Evolutionary conservation across 2,329 filamentous ascomycete species (phyloP), one percentile per base, ranked within the genome.

Genomic region (Ophiostoma himal-ulmi): DNA sequence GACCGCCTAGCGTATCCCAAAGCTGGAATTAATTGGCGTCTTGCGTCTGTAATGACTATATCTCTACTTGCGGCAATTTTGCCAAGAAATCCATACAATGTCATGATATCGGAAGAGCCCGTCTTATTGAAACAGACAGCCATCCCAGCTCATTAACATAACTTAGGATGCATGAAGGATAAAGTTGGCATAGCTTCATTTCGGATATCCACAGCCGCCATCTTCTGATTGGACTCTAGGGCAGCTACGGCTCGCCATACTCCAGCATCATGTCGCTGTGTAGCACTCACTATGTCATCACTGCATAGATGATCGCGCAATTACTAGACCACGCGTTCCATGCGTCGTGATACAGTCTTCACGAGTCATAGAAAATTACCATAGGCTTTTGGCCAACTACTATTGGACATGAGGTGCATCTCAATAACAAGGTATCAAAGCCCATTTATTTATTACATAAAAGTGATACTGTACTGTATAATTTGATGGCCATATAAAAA

Each of bases 131-230:
- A 30, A 30, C 30, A 30, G 30, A 30, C 60, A 64, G 34, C 60
- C 26, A 64, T 34, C 26, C 13, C 26, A 14, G 26, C 10, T 64
- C 26, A 64, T 64, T 64, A 14, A 64, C 30, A 30, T 30, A 30
- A 30, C 30, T 30, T 30, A 30, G 30, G 30, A 30, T 30, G 30
- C 36, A 39, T 37, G 17, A 66, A 66, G 64, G 36, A 13, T 41
- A n/a, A 37, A 66, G 14, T 66, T n/a, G 64, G 60, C 60, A 66
- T 66, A 66, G 64, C 64, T 66, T 66, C 30, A 66, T 41, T 66
- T 66, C 64, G 64, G 64, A 36, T 39, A 30, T 66, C 64, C 64
- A 39, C 64, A 37, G 22, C 64, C 64, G 64, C 64, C 39, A 36
- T 66, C 11, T n/a, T 13, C 39, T 66, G 64, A 66, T 66, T 66